Conservation (phyloP, 306 rosid species). For the Gynostemma pentaphyllum region DNA sequence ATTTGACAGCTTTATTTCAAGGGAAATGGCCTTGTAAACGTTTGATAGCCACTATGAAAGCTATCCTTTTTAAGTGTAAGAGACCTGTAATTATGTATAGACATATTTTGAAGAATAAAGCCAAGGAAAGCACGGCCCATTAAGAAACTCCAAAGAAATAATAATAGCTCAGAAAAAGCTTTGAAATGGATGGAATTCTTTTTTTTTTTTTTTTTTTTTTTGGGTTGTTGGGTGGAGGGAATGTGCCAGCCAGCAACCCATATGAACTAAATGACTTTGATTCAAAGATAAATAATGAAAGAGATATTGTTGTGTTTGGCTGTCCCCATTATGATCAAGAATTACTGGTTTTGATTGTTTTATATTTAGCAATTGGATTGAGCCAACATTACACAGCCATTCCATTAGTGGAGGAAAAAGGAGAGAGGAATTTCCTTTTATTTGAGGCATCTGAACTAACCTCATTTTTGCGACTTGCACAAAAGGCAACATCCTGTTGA, state of each 20-base stretch:
- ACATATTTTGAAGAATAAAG: constrained; percentile 46
- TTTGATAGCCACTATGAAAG: constrained; percentile 72
- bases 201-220: constrained; percentile 11
- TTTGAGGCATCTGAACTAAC: not conserved
- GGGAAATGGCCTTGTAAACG: constrained; percentile 31
- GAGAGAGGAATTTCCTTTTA: not conserved
- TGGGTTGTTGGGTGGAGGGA: constrained; percentile 2
- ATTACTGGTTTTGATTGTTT: not conserved
- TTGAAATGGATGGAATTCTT: constrained; percentile 30
- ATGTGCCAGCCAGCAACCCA: constrained; percentile 33
- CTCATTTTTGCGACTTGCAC: constrained; percentile 8
- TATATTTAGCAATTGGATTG: constrained; percentile 9
- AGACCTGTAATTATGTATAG: constrained; percentile 5
- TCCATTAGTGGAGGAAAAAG: constrained; percentile 4
- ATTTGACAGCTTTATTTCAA: constrained; percentile 44
- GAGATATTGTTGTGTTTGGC: constrained; percentile 24
- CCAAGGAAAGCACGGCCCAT: constrained; percentile 33
- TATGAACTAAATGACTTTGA: constrained; percentile 36
- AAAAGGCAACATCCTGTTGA: not conserved
- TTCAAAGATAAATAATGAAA: constrained; percentile 46
- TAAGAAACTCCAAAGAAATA: constrained; percentile 34
- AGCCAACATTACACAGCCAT: constrained; percentile 1
- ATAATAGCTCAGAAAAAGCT: constrained; percentile 20
- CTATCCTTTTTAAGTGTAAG: constrained; percentile 38
- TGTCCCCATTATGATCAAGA: constrained; percentile 22